Conservation (phyloP, 2,329 filamentous ascomycete genomes). For the Intubia oerlemansii region DNA sequence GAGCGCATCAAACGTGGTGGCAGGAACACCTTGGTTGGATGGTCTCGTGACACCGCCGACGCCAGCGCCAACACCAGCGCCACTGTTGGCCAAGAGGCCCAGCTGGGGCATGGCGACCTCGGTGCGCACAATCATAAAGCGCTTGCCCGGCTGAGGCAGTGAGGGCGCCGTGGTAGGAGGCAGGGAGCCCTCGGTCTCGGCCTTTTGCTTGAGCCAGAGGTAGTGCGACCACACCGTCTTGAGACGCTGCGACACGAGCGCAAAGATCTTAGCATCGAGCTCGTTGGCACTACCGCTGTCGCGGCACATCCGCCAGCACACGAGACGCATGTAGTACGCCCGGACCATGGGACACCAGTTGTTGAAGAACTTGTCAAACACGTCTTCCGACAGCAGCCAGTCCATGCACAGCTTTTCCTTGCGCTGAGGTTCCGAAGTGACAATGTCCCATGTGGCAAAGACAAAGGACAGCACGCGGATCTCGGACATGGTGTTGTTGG, state of each 20-base stretch:
- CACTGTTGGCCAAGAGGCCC: slow-evolving; percentile 16
- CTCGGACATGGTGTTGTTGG: slow-evolving; percentile 77
- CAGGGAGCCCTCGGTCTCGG: slow-evolving; percentile 30
- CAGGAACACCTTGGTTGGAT: no score
- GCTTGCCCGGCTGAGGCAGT: slow-evolving; percentile 63
- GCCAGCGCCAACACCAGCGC: no score
- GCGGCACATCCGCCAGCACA: slow-evolving; percentile 76
- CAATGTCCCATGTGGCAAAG: slow-evolving; percentile 57
- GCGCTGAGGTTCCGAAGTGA: slow-evolving; percentile 40
- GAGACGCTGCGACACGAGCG: slow-evolving; percentile 43
- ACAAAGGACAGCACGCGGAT: slow-evolving; percentile 67
- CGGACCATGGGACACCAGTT: slow-evolving; percentile 95
- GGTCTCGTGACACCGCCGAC: no score
- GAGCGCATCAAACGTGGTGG: slow-evolving; percentile 4
- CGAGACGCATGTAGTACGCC: slow-evolving; percentile 73
- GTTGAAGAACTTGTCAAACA: slow-evolving; percentile 68
- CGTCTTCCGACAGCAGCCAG: slow-evolving; percentile 52
- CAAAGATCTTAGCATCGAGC: slow-evolving; percentile 46
- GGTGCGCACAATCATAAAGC: slow-evolving; percentile 74
- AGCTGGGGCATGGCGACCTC: slow-evolving; percentile 32
- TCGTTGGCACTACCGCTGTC: slow-evolving; percentile 47
- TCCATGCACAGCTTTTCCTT: slow-evolving; percentile 51
- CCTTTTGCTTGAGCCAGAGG: slow-evolving; percentile 47
- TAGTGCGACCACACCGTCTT: slow-evolving; percentile 62
- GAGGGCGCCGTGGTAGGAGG: slow-evolving; percentile 62